Base-by-base conservation (phyloP, 2,329 filamentous ascomycete genomes). In the Monascus ruber region DNA sequence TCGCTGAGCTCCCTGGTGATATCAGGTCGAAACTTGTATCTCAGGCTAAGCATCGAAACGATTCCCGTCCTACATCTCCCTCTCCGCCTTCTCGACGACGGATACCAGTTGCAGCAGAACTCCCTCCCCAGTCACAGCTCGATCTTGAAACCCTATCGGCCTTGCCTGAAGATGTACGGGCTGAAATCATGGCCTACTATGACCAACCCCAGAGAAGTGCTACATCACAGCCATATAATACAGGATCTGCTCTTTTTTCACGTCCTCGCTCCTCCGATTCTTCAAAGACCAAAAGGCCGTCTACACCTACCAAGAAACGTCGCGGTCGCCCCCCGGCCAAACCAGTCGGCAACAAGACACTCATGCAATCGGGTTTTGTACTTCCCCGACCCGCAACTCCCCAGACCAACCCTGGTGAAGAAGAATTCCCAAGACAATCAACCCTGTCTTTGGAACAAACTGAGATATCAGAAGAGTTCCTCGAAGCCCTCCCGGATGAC, bases 131-230 rank as follows among this genome's bases (percentile, higher is more conserved):
- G 25, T 81, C 86, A 0, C 85, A 94, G 50, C 72, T 96, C 17
- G 91, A 98, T 53, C 79, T 79, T 0, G 85, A 89, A 33, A 83
- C 87, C 2, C 81, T 96, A 45, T 76, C 81, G 33, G 85, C 84
- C 1, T 69, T 98, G 1, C 91, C 91, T 0, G 79, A 83, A 31
- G 86, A 94, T 45, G 77, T 98, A 56, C 84, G 88, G 45, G 77
- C 79, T 1, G 91, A 96, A 60, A 70, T 96, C 1, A 63, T 95
- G 6, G 79, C 76, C 2, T 79, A 82, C 28, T 94, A 94, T 49
- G 47, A 59, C 42, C 47, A 59, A 58, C 38, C 61, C 43, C 40
- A 52, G 7, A 39, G 37, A 24, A 8, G 37, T 2, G 42, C 31
- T 52, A 53, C 47, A 34, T 46, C 52, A 48, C 61, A 60, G 39